Base-by-base conservation (phyloP, 1,139 yeast genomes). In the Hansenula lynferdii region DNA sequence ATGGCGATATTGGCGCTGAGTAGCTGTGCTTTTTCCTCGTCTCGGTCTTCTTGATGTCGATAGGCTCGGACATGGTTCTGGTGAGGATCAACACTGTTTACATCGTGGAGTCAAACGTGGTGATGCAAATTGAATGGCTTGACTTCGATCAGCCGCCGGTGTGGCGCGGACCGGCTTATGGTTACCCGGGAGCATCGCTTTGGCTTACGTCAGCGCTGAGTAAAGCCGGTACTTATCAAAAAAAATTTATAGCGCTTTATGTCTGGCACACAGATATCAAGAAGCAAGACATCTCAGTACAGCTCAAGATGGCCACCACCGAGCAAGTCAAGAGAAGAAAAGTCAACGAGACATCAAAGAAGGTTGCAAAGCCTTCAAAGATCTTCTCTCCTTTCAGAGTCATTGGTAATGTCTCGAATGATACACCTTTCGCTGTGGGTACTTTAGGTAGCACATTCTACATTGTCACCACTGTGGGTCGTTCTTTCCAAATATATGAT, bases 401-500 rank as follows among this genome's bases (percentile, higher is more conserved):
- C n/a, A 54, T 67, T 28, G 94, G 94, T 8, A 80, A 80, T 56
- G 86, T 84, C 21, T 70, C 87, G 25, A 86, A 87, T 55, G 82
- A 78, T 24, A 71, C 75, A 1, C 97, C 97, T 3, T 85, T 89
- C 58, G 87, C 96, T 10, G 69, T 89, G 25, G 95, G 97, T 23
- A 79, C 92, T 1, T 70, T 92, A 42, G 99, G 99, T 41, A 74
- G 86, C 15, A 80, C 95, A 1, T 90, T 85, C 54, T 84, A 90
- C 52, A 77, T 87, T 34, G 95, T 85, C 11, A 90, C 98, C 0
- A 80, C 87, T 27, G 96, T 92, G 21, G 98, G 97, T 6, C 72
- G 79, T 42, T 75, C 94, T 1, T 87, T 92, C 63, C 98, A 92
- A 60, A 86, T 92, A 28, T 94, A 85, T 56, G 98, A 92, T 65